These are phyloP conservation scores for Colletotrichum tropicicola DNA, from an alignment of 2,329 filamentous ascomycete species.

Conservation along the genomic window DNA sequence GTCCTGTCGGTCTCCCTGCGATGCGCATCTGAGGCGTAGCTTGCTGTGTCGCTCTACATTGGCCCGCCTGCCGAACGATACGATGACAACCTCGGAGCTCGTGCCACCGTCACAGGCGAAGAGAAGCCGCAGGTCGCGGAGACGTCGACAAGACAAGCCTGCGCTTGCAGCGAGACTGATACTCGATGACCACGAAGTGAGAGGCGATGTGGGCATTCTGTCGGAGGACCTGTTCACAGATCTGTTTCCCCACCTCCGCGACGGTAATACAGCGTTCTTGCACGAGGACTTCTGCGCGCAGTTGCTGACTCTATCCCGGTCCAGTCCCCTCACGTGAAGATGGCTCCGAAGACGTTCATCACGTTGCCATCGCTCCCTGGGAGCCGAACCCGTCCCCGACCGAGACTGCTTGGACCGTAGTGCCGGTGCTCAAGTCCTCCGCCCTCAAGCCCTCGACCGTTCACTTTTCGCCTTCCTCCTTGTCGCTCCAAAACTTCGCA, in stretches of 20 bases:
- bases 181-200: constrained; percentile 80
- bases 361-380: constrained; percentile 81
- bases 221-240: constrained; percentile 88
- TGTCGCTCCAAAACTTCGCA: constrained; percentile 82
- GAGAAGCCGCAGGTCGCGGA: constrained; percentile 54
- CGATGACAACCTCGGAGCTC: constrained; percentile 34
- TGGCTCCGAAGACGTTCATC: constrained; percentile 53
- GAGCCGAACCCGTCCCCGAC: constrained; percentile 65
- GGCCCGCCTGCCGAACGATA: not conserved
- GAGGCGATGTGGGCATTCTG: constrained; percentile 84
- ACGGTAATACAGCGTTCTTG: constrained; percentile 50
- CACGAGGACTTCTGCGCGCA: not conserved
- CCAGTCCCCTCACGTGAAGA: constrained; percentile 23
- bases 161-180: constrained; percentile 82
- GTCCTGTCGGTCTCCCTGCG: not conserved
- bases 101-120: constrained; percentile 35
- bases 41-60: not conserved
- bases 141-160: constrained; percentile 74
- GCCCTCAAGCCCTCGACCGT: constrained; percentile 80
- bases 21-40: constrained; percentile 12
- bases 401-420: constrained; percentile 82
- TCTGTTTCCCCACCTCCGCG: constrained; percentile 73
- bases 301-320: not conserved
- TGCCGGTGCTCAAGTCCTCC: constrained; percentile 75
- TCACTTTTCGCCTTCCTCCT: constrained; percentile 77